Base-by-base conservation (phyloP, 768 basidiomycete genomes). In the Mycena capillaripes region DNA sequence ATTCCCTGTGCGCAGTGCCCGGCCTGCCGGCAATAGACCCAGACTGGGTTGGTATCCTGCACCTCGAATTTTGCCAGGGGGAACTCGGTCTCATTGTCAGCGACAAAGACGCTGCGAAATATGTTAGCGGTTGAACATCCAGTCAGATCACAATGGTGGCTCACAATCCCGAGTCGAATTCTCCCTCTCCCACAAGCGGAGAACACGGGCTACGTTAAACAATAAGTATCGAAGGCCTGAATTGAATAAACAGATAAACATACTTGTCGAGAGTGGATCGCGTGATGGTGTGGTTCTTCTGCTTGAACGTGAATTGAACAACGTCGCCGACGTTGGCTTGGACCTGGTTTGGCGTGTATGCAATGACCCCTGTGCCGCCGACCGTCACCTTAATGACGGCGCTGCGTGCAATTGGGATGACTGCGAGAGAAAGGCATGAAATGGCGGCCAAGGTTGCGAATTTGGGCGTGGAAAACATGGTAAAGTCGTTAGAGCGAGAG, bases 111-210 rank as follows among this genome's bases (percentile, higher is more conserved):
- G 66, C 89, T 90, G 59, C 2, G 63, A 32, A 40, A 23, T 42
- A 57, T 38, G 23, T 14, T 30, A 64, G 23, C 27, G 60, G 50
- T 14, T 64, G 64, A 34, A 75, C 29, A 25, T 21, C 19, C 16
- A 44, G 42, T 32, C 23, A 1, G 44, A 29, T n/a, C 21, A n/a
- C 12, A 25, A 58, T 17, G n/a, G 38, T 34, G 17, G 81, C 86
- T 79, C 71, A 91, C 90, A 90, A 91, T 71, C 86, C 88, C 50
- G 89, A 84, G 76, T 91, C 89, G 74, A 92, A 90, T 16, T 90
- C 91, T 65, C 77, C 81, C 0, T 76, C 56, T 6, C 60, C 60
- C 12, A 32, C 61, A 12, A 80, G 58, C 8, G 80, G 80, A 0
- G 77, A 55, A 73, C 91, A 92, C 5, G 91, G 91, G 14, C 75